Evolutionary conservation across 1,284 basidiomycete species (phyloP).

Genomic region (Apiotrichum laibachii): DNA sequence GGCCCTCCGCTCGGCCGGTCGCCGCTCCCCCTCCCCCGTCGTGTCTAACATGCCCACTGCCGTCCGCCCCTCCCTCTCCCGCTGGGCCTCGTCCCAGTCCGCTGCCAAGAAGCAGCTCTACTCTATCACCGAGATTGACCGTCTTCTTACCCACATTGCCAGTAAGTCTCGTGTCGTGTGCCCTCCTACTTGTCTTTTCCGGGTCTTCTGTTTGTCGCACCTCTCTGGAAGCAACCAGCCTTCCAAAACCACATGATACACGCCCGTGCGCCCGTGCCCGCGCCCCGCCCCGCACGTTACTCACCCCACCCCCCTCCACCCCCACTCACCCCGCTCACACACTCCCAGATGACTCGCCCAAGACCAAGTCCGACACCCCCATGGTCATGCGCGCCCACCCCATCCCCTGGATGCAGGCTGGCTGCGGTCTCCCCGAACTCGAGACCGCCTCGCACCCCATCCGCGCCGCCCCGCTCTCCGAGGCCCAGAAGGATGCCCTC

Average conservation of each 20-base stretch:
- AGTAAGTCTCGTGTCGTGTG: conserved; percentile 26
- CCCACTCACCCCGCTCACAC: background rate
- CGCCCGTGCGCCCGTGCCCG: no score
- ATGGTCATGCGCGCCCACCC: conserved; percentile 44
- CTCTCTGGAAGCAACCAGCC: no score
- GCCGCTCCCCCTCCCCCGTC: background rate
- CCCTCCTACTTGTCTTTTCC: no score
- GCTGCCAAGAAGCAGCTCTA: conserved; percentile 36
- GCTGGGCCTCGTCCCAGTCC: background rate
- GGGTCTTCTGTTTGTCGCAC: no score
- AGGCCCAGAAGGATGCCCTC: conserved; percentile 26
- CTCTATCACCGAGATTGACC: conserved; percentile 46
- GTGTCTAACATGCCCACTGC: background rate
- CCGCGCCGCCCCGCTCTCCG: conserved; percentile 9
- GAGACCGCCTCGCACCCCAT: conserved; percentile 13
- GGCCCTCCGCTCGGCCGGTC: background rate
- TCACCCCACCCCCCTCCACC: background rate
- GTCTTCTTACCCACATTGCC: conserved; percentile 44
- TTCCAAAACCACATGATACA: no score
- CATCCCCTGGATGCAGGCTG: conserved; percentile 39
- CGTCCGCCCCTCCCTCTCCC: background rate
- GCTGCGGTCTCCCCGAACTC: conserved; percentile 33
- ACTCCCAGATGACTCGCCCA: conserved; percentile 27
- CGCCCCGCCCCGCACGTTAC: no score
- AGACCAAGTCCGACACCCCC: conserved; percentile 36